Percentiles rank a stretch among this genome's conserved stretches.
These are phyloP conservation scores for Neurospora africana DNA, from an alignment of 495 filamentous ascomycete genomes.

Conservation along the genomic window DNA sequence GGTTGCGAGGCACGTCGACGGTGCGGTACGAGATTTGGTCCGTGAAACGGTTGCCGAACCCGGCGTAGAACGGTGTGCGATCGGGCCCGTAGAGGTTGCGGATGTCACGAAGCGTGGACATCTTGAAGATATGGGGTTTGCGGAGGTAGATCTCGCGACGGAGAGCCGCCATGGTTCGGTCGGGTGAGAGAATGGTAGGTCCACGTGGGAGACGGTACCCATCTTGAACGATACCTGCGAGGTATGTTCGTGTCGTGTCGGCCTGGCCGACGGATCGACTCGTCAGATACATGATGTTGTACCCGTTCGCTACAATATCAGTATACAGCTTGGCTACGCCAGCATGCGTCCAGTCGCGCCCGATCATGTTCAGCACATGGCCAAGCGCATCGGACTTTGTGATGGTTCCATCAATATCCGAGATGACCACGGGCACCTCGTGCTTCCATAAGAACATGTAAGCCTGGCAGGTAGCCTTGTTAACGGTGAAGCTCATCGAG, in stretches of 20 bases:
- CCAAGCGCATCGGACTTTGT: slow-evolving; percentile 97
- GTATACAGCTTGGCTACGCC: slow-evolving; percentile 96
- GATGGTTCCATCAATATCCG: slow-evolving; percentile 97
- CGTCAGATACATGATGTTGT: slow-evolving; percentile 97
- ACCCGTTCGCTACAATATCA: slow-evolving; percentile 91
- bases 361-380: slow-evolving; percentile 97
- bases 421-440: slow-evolving; percentile 88
- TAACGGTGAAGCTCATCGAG: slow-evolving; percentile 90
- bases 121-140: slow-evolving; percentile 98
- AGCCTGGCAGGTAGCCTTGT: slow-evolving; percentile 81
- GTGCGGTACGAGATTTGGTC: slow-evolving; percentile 93
- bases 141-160: slow-evolving; percentile 89
- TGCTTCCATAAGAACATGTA: slow-evolving; percentile 89
- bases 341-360: slow-evolving; percentile 94
- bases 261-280: slow-evolving; percentile 88
- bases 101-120: slow-evolving; percentile 94
- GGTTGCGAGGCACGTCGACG: slow-evolving; percentile 83
- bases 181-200: slow-evolving; percentile 88
- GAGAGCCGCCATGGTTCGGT: slow-evolving; percentile 91
- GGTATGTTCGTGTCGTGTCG: slow-evolving; percentile 81
- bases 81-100: slow-evolving; percentile 72
- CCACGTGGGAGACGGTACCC: slow-evolving; percentile 77
- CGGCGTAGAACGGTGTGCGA: slow-evolving; percentile 83
- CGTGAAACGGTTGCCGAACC: slow-evolving; percentile 93
- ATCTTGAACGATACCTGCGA: slow-evolving; percentile 83